Percentiles rank a stretch among this genome's conserved stretches.
phyloP scores from a whole-genome alignment of 208 protist genomes.

The Acanthamoeba comandoni region DNA sequence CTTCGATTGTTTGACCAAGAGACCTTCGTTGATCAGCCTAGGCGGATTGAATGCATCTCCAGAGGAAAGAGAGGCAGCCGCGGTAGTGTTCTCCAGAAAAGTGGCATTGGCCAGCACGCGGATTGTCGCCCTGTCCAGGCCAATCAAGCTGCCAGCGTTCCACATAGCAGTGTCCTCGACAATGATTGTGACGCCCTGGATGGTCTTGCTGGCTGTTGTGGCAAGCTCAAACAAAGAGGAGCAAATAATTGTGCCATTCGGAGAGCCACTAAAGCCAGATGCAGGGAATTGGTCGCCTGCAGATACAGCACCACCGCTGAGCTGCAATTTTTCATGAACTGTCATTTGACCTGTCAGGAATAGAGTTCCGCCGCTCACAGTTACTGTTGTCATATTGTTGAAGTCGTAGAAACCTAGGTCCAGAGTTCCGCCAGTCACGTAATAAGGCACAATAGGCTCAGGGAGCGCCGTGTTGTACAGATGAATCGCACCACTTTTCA shows the following conservation, averaged over 20 bases:
- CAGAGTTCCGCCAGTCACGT: constrained; percentile 45
- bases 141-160: constrained; percentile 31
- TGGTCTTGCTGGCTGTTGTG: neutral
- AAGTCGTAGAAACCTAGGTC: constrained; percentile 64
- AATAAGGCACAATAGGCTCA: constrained; percentile 32
- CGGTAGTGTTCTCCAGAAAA: neutral
- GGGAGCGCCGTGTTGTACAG: constrained; percentile 59
- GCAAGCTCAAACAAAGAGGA: constrained; percentile 19
- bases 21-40: constrained; percentile 5
- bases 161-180: constrained; percentile 35
- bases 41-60: neutral
- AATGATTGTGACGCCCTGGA: constrained; percentile 36
- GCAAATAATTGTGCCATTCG: constrained; percentile 46
- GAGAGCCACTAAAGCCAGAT: neutral
- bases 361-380: constrained; percentile 41
- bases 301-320: neutral
- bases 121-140: neutral
- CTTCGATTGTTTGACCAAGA: constrained; percentile 21
- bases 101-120: constrained; percentile 24
- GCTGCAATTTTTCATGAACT: constrained; percentile 29
- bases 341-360: constrained; percentile 27
- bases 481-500: constrained; percentile 11
- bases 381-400: constrained; percentile 31
- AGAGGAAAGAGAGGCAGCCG: neutral
- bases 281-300: neutral